Conservation (phyloP, 1,284 basidiomycete species). For the Schizopora paradoxa region DNA sequence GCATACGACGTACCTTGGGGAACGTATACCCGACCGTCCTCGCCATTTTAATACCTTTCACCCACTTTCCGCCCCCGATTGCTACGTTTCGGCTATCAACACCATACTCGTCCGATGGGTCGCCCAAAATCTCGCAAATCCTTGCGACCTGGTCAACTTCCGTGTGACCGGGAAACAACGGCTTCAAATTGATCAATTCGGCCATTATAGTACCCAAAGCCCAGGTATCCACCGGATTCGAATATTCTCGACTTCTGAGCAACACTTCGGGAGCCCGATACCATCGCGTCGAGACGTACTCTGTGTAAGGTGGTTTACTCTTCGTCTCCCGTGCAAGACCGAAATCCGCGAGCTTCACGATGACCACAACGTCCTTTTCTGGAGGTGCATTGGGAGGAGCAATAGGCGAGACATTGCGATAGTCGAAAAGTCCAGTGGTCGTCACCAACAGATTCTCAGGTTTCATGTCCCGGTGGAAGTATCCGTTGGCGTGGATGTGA, state of each 20-base stretch:
- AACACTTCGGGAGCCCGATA: conserved; percentile 98
- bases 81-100: conserved; percentile 63
- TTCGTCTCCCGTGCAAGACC: conserved; percentile 90
- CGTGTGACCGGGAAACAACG: conserved; percentile 95
- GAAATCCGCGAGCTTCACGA: conserved; percentile 98
- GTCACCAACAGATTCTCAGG: conserved; percentile 99
- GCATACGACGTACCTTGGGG: conserved; percentile 60
- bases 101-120: conserved; percentile 84
- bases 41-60: conserved; percentile 81
- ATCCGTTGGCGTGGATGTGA: conserved; percentile 90
- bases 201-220: conserved; percentile 97
- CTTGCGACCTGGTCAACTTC: conserved; percentile 91
- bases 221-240: conserved; percentile 98
- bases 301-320: conserved; percentile 92
- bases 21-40: conserved; percentile 85
- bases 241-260: conserved; percentile 87
- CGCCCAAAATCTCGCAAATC: conserved; percentile 91
- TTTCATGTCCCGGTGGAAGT: conserved; percentile 99
- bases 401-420: conserved; percentile 70
- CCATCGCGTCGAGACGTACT: conserved; percentile 99
- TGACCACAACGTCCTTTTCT: conserved; percentile 93
- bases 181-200: conserved; percentile 91
- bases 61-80: conserved; percentile 88
- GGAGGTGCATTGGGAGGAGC: conserved; percentile 53
- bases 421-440: conserved; percentile 95